These are phyloP conservation scores for Eucalyptus curtisii DNA, from an alignment of 345 rosid genomes.

Conservation along the genomic window DNA sequence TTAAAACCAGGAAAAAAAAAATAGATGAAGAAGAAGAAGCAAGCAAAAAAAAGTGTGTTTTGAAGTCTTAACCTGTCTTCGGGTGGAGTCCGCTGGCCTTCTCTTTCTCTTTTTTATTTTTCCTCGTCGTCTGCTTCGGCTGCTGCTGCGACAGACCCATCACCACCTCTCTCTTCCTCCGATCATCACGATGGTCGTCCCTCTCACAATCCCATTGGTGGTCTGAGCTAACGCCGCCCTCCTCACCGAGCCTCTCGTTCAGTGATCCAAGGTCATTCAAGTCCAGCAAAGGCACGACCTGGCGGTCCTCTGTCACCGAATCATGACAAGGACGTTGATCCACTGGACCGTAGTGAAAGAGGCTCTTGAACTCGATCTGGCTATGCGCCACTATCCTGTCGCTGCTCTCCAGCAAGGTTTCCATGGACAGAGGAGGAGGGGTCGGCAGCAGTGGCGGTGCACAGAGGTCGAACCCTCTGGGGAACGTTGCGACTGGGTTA, in stretches of 20 bases:
- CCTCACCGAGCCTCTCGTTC: not conserved
- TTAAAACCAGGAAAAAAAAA: not conserved
- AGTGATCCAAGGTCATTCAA: not conserved
- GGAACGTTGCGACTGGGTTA: not conserved
- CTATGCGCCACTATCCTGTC: not conserved
- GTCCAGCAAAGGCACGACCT: not conserved
- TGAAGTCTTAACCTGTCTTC: not conserved
- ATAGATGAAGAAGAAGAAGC: not conserved
- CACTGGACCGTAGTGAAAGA: not conserved
- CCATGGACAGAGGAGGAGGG: not conserved
- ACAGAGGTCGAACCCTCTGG: not conserved
- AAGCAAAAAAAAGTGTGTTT: not conserved
- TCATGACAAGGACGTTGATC: not conserved
- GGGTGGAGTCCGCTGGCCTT: not conserved
- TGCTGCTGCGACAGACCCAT: not conserved
- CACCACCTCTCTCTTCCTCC: not conserved
- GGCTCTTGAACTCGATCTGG: not conserved
- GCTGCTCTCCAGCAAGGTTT: not conserved
- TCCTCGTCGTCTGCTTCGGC: not conserved
- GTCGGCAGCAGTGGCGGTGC: not conserved
- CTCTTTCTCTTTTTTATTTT: not conserved
- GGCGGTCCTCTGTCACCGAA: not conserved
- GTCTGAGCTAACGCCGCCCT: not conserved
- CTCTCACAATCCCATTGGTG: too few species aligned
- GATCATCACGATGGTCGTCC: too few species aligned